Evolutionary conservation across 2,329 filamentous ascomycete genomes (phyloP).

Genomic region (Colletotrichum cordylinicola): DNA sequence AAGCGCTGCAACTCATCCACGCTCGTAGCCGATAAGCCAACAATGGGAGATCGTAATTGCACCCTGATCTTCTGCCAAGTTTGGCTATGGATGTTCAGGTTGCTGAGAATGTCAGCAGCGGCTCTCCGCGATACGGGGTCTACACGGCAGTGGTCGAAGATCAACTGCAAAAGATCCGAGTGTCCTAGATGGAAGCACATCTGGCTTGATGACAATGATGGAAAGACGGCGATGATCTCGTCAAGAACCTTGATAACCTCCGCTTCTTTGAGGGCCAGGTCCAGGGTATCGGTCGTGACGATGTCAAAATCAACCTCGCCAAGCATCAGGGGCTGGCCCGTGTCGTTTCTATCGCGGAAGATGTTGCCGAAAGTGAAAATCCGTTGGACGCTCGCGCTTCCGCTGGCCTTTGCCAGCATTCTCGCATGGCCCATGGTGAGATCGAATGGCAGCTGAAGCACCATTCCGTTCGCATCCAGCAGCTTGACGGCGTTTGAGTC

Average conservation of each 20-base stretch:
- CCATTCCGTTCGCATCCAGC: constrained; percentile 82
- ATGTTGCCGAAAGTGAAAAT: constrained; percentile 89
- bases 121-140: constrained; percentile 69
- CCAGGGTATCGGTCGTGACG: constrained; percentile 80
- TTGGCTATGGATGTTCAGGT: constrained; percentile 80
- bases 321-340: constrained; percentile 81
- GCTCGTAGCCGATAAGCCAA: constrained; percentile 86
- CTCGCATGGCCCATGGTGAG: constrained; percentile 88
- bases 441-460: constrained; percentile 94
- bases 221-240: constrained; percentile 84
- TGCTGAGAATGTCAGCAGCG: constrained; percentile 85
- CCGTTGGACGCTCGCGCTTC: constrained; percentile 69
- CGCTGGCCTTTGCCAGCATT: constrained; percentile 74
- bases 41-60: constrained; percentile 79
- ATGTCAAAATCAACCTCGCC: constrained; percentile 97
- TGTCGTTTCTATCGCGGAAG: constrained; percentile 79
- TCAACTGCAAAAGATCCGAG: constrained; percentile 80
- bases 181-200: constrained; percentile 95
- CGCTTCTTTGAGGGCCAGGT: constrained; percentile 88
- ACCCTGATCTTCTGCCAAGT: constrained; percentile 84
- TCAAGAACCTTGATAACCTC: constrained; percentile 95
- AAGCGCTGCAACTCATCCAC: constrained; percentile 90
- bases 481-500: constrained; percentile 74
- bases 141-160: constrained; percentile 91
- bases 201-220: constrained; percentile 70